These are phyloP conservation scores for Aspergillus ellipticus DNA, from an alignment of 495 filamentous ascomycete species.

Conservation along the genomic window DNA sequence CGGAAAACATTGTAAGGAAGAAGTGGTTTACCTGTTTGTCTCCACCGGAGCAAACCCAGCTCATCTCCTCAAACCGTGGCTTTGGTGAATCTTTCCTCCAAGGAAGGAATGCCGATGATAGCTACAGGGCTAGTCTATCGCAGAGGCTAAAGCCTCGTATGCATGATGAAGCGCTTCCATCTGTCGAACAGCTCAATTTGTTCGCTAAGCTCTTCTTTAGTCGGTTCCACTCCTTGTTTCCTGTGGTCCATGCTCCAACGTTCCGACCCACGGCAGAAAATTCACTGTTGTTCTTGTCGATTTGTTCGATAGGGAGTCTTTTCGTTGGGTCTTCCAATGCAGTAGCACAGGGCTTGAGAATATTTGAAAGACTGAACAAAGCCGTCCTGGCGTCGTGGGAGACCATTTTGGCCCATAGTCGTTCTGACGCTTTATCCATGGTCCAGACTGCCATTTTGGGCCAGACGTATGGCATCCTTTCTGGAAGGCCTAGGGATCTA, in stretches of 20 bases:
- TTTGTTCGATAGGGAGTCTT: constrained; percentile 34
- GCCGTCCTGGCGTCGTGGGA: constrained; percentile 34
- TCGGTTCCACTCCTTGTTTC: constrained; percentile 26
- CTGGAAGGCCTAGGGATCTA: constrained; percentile 26
- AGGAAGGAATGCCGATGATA: constrained; percentile 23
- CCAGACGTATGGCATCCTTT: constrained; percentile 38
- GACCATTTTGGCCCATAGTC: constrained; percentile 17
- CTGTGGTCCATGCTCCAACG: constrained; percentile 27
- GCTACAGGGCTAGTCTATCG: constrained; percentile 23
- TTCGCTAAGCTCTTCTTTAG: constrained; percentile 30
- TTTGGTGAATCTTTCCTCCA: not conserved
- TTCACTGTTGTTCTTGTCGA: constrained; percentile 29
- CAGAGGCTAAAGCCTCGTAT: constrained; percentile 23
- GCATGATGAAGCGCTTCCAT: constrained; percentile 24
- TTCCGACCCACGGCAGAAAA: constrained; percentile 28
- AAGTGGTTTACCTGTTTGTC: constrained; percentile 22
- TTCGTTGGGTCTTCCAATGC: constrained; percentile 28
- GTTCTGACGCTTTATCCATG: constrained; percentile 30
- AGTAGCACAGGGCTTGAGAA: constrained; percentile 21
- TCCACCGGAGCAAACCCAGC: not conserved
- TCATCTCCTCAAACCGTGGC: not conserved
- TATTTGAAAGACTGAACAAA: constrained; percentile 35
- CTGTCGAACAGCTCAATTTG: constrained; percentile 25
- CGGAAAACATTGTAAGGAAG: constrained; percentile 9
- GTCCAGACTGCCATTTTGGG: constrained; percentile 36